These are phyloP conservation scores for Hagleromyces aurorensis DNA, from an alignment of 805 yeast genomes.

Conservation along the genomic window DNA sequence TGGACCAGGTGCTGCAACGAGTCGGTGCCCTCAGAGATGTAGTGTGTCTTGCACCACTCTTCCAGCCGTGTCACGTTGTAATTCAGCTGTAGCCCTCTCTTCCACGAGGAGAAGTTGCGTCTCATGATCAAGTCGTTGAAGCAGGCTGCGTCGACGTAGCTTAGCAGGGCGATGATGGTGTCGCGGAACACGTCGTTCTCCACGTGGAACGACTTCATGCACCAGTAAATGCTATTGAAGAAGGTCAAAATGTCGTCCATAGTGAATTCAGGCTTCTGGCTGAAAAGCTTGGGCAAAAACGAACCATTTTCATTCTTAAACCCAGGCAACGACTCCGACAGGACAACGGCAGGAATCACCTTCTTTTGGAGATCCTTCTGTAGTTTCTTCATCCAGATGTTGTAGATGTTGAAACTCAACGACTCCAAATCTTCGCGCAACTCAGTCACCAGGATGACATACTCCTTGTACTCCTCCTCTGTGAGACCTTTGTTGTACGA, in stretches of 20 bases:
- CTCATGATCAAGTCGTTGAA: slow-evolving; percentile 94
- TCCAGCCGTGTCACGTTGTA: slow-evolving; percentile 93
- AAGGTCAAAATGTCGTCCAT: slow-evolving; percentile 93
- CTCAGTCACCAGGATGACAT: slow-evolving; percentile 78
- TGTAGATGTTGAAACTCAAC: slow-evolving; percentile 86
- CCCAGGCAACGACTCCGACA: slow-evolving; percentile 93
- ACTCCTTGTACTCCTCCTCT: slow-evolving; percentile 83
- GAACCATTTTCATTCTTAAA: slow-evolving; percentile 78
- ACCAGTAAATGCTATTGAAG: slow-evolving; percentile 85
- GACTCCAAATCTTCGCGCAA: slow-evolving; percentile 93
- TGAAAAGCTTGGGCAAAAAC: slow-evolving; percentile 75
- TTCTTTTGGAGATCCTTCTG: slow-evolving; percentile 85
- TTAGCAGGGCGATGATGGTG: slow-evolving; percentile 73
- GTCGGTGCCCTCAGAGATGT: slow-evolving; percentile 77
- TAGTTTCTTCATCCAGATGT: slow-evolving; percentile 94
- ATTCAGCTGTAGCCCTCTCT: slow-evolving; percentile 92
- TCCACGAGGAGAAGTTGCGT: slow-evolving; percentile 92
- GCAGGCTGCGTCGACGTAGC: slow-evolving; percentile 85
- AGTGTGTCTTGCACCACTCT: slow-evolving; percentile 97
- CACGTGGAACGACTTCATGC: slow-evolving; percentile 84
- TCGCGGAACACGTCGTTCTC: slow-evolving; percentile 79
- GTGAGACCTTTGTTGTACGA: slow-evolving; percentile 76
- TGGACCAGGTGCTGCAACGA: slow-evolving; percentile 82
- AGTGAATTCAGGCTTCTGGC: slow-evolving; percentile 61
- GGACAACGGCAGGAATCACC: slow-evolving; percentile 89